Evolutionary conservation across 2,329 filamentous ascomycete genomes (phyloP).

Genomic region (Colletotrichum sp.): DNA sequence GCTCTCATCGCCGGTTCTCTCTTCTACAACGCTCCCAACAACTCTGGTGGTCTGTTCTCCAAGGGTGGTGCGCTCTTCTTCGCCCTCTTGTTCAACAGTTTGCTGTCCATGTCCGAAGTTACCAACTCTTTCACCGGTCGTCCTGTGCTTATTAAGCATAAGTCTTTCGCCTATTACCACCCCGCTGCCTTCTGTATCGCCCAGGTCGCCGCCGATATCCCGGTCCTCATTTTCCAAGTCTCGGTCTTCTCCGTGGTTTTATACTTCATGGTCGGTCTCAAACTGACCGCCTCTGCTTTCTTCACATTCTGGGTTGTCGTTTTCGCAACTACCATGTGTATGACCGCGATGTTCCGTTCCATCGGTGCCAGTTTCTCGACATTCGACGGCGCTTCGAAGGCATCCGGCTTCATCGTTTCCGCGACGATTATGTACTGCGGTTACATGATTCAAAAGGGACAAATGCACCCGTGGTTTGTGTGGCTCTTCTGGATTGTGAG

Average conservation of each 20-base stretch:
- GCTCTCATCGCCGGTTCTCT: conserved; percentile 69
- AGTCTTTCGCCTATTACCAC: conserved; percentile 61
- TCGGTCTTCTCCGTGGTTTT: conserved; percentile 61
- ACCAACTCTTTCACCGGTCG: conserved; percentile 66
- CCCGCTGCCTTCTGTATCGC: conserved; percentile 65
- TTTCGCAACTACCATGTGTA: conserved; percentile 56
- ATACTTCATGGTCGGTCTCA: conserved; percentile 70
- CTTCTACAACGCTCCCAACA: conserved; percentile 68
- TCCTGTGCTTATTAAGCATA: conserved; percentile 64
- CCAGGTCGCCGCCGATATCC: conserved; percentile 59
- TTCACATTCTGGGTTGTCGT: conserved; percentile 67
- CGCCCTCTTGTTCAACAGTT: conserved; percentile 64
- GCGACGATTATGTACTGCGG: conserved; percentile 67
- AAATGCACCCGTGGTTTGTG: conserved; percentile 68
- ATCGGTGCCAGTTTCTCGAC: conserved; percentile 60
- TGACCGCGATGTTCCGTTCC: conserved; percentile 64
- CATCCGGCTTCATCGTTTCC: conserved; percentile 54
- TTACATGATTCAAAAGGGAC: conserved; percentile 65
- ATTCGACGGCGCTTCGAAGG: conserved; percentile 65
- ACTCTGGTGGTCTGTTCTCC: conserved; percentile 65
- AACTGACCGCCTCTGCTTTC: conserved; percentile 55
- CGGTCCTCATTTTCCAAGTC: conserved; percentile 63
- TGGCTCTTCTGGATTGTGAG: conserved; percentile 59
- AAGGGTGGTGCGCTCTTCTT: conserved; percentile 71
- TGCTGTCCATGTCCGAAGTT: conserved; percentile 71